Evolutionary conservation across 1,284 basidiomycete species (phyloP).

Genomic region (Pseudozyma thailandica): DNA sequence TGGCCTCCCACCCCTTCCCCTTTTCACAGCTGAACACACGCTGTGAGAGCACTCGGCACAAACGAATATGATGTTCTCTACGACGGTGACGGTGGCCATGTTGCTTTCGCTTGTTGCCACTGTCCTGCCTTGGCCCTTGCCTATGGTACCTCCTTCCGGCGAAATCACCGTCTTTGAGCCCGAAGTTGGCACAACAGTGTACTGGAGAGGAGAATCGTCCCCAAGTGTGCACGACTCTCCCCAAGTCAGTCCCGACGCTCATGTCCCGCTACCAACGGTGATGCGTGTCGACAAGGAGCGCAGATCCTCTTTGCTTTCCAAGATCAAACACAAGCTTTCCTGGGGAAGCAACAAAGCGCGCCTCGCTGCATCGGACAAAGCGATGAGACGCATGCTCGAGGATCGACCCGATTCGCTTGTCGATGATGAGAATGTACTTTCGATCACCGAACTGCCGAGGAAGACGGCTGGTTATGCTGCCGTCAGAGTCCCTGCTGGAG

Average conservation of each 20-base stretch:
- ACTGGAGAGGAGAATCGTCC: neutral
- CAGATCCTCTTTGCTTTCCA: neutral
- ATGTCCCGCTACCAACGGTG: neutral
- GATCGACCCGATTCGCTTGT: neutral
- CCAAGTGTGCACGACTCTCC: neutral
- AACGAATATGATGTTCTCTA: no score
- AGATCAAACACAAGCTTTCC: neutral
- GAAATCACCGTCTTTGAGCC: neutral
- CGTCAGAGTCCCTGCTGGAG: constrained; percentile 1
- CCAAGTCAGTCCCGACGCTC: neutral
- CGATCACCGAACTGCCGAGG: neutral
- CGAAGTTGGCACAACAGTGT: neutral
- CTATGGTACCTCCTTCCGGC: neutral
- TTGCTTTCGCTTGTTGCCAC: neutral
- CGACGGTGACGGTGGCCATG: neutral
- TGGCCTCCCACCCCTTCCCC: no score
- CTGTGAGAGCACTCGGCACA: no score
- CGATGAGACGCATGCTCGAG: constrained; percentile 9
- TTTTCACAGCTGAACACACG: no score
- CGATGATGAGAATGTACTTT: neutral
- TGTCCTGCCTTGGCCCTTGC: neutral
- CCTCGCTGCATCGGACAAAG: neutral
- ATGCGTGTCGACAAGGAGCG: neutral
- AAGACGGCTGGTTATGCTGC: neutral
- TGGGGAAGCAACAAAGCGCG: neutral